phyloP scores from a whole-genome alignment of 768 basidiomycete genomes.

The Tulasnella calospora region DNA sequence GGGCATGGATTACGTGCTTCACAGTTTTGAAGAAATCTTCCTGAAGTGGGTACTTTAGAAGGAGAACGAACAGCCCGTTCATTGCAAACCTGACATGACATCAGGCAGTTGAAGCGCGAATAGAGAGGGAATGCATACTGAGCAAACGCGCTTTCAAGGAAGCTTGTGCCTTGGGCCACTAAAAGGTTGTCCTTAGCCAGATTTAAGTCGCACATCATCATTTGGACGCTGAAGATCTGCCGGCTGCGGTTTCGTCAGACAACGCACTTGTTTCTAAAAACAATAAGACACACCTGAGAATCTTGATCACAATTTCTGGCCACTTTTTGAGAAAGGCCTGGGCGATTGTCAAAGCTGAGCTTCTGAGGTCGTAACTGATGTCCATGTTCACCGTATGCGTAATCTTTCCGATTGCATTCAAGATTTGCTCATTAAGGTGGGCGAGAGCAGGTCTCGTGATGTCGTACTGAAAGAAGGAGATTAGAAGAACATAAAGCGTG shows the following conservation, averaged over 20 bases:
- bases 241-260: slow-evolving; percentile 38
- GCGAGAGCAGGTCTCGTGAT: slow-evolving; percentile 52
- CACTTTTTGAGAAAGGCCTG: slow-evolving; percentile 62
- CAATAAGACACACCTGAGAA: slow-evolving; percentile 48
- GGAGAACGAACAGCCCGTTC: slow-evolving; percentile 51
- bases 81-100: slow-evolving; percentile 47
- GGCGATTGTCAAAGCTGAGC: slow-evolving; percentile 55
- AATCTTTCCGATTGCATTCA: slow-evolving; percentile 49
- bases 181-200: slow-evolving; percentile 55
- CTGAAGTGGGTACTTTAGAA: slow-evolving; percentile 45
- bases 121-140: slow-evolving; percentile 38
- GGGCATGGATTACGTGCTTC: slow-evolving; percentile 16
- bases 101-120: neutral
- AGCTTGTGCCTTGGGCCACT: slow-evolving; percentile 51
- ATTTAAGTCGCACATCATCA: slow-evolving; percentile 47
- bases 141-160: slow-evolving; percentile 51
- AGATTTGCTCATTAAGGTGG: slow-evolving; percentile 51
- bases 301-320: slow-evolving; percentile 48
- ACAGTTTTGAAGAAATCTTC: slow-evolving; percentile 14
- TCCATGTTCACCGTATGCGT: slow-evolving; percentile 51
- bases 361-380: slow-evolving; percentile 62
- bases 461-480: slow-evolving; percentile 44
- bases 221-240: slow-evolving; percentile 49
- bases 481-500: neutral
- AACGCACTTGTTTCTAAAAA: neutral